These are phyloP conservation scores for Rubia tinctorum DNA, from an alignment of 305 asterid genomes.

Conservation along the genomic window DNA sequence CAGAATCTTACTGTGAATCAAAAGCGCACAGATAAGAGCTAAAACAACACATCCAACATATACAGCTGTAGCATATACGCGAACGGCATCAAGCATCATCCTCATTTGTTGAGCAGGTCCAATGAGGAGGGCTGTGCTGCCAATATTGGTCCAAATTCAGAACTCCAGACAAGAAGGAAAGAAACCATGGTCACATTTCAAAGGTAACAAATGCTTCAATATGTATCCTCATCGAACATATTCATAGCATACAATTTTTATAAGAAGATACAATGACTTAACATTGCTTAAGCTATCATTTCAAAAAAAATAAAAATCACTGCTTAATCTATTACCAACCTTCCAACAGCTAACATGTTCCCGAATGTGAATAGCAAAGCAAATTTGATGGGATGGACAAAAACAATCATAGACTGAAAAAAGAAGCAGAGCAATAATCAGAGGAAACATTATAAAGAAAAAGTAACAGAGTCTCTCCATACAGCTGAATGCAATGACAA, in stretches of 20 bases:
- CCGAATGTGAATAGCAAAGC: slow-evolving; percentile 86
- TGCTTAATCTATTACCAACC: too few relatives aligned
- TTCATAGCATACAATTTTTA: not conserved
- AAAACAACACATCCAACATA: slow-evolving; percentile 66
- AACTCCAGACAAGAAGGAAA: slow-evolving; percentile 23
- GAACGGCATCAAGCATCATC: slow-evolving; percentile 86
- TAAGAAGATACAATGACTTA: not conserved
- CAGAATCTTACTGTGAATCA: slow-evolving; percentile 86
- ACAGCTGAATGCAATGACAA: not conserved
- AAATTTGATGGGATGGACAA: slow-evolving; percentile 78
- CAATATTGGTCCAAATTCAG: slow-evolving; percentile 39
- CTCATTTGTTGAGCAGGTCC: slow-evolving; percentile 72
- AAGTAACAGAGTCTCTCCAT: not conserved
- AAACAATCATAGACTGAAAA: slow-evolving; percentile 74
- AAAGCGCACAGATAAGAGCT: slow-evolving; percentile 89
- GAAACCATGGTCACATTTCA: slow-evolving; percentile 1
- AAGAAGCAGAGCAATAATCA: slow-evolving; percentile 8
- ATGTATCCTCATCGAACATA: not conserved
- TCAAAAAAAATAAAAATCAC: too few relatives aligned
- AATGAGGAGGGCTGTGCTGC: slow-evolving; percentile 92
- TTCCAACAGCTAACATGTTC: slow-evolving; percentile 81
- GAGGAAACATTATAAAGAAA: slow-evolving; percentile 9
- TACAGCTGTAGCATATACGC: slow-evolving; percentile 68
- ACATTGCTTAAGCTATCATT: not conserved
- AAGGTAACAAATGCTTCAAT: not conserved